Percentiles rank a stretch among this genome's conserved stretches.
Conservation (phyloP, 2,329 filamentous ascomycete species). For the Monosporascus sp. region DNA sequence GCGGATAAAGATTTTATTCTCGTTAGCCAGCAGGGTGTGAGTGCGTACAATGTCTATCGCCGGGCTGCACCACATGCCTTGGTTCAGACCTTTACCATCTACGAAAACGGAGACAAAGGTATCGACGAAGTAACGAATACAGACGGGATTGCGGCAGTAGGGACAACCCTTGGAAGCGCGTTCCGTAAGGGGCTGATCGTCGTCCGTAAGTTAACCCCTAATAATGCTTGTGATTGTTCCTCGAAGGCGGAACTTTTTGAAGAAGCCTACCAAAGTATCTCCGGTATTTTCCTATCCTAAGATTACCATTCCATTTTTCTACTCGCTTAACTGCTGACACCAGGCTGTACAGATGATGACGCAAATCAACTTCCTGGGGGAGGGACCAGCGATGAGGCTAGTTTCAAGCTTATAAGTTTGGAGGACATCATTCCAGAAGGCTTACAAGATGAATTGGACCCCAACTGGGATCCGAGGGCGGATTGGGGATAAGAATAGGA, state of each 20-base stretch:
- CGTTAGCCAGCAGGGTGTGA: slow-evolving; percentile 49
- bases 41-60: slow-evolving; percentile 46
- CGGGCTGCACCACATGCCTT: slow-evolving; percentile 44
- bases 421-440: slow-evolving; percentile 33
- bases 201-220: slow-evolving; percentile 23
- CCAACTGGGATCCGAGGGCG: slow-evolving; percentile 36
- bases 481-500: background rate
- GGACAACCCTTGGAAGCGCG: slow-evolving; percentile 34
- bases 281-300: too few species aligned
- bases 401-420: slow-evolving; percentile 45
- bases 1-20: slow-evolving; percentile 44
- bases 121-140: slow-evolving; percentile 50
- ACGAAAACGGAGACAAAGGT: slow-evolving; percentile 33
- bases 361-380: slow-evolving; percentile 44
- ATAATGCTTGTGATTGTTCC: background rate
- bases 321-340: background rate
- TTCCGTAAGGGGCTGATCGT: slow-evolving; percentile 43
- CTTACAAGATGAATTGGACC: slow-evolving; percentile 31
- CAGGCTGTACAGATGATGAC: slow-evolving; percentile 37
- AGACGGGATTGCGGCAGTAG: slow-evolving; percentile 45
- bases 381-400: slow-evolving; percentile 40
- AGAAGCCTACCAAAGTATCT: too few species aligned
- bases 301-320: background rate
- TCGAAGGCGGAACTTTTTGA: background rate
- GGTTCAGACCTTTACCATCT: slow-evolving; percentile 44